phyloP scores from a whole-genome alignment of 2,329 filamentous ascomycete genomes.

The Colletotrichum sp. region DNA sequence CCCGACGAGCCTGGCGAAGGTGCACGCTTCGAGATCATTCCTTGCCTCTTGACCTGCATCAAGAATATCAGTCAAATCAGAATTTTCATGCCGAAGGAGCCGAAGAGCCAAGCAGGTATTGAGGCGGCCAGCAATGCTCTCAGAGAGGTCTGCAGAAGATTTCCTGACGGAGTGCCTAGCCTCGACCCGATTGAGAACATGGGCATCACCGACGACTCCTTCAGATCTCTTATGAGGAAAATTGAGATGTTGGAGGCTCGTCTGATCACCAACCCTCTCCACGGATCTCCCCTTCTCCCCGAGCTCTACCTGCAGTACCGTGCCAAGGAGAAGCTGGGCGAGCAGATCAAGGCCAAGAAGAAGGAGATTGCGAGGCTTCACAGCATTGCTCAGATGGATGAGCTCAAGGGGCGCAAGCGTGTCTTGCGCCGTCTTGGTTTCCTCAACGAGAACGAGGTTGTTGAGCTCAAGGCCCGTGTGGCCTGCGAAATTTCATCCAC shows the following conservation, averaged over 20 bases:
- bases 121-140: slow-evolving; percentile 72
- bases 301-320: slow-evolving; percentile 89
- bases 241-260: slow-evolving; percentile 96
- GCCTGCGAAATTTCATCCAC: slow-evolving; percentile 96
- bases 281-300: slow-evolving; percentile 84
- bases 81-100: slow-evolving; percentile 80
- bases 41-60: slow-evolving; percentile 84
- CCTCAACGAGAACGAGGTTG: slow-evolving; percentile 93
- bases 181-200: slow-evolving; percentile 96
- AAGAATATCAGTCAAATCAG: slow-evolving; percentile 84
- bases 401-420: slow-evolving; percentile 94
- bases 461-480: slow-evolving; percentile 95
- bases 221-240: slow-evolving; percentile 92
- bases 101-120: slow-evolving; percentile 70
- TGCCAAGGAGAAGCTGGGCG: slow-evolving; percentile 75
- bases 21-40: slow-evolving; percentile 80
- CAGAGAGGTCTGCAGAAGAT: slow-evolving; percentile 81
- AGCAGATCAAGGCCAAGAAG: slow-evolving; percentile 86
- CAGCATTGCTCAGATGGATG: slow-evolving; percentile 90
- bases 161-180: slow-evolving; percentile 88
- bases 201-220: slow-evolving; percentile 89
- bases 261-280: slow-evolving; percentile 85
- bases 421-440: slow-evolving; percentile 93
- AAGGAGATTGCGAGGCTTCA: slow-evolving; percentile 85
- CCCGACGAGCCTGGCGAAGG: slow-evolving; percentile 54